Evolutionary conservation across 2,329 filamentous ascomycete genomes (phyloP).

Genomic region (Cryphonectria nitschkei): DNA sequence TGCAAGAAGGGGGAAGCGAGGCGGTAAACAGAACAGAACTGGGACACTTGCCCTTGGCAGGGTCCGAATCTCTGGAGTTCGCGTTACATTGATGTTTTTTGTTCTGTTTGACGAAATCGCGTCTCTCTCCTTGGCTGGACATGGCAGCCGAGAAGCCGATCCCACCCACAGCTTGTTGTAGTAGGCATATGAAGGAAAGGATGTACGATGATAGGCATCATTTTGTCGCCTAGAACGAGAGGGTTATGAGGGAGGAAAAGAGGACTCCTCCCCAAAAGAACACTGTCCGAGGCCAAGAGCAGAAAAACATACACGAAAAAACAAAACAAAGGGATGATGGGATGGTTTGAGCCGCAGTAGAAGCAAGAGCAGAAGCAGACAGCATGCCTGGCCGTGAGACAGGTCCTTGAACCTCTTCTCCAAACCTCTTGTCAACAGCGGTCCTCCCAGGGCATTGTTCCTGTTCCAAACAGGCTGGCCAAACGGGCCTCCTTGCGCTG

Average conservation of each 20-base stretch:
- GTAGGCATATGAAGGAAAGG: background rate
- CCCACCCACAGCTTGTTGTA: conserved; percentile 15
- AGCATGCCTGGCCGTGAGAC: background rate
- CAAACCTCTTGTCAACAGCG: background rate
- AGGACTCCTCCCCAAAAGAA: background rate
- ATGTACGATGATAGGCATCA: background rate
- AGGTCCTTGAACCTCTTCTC: background rate
- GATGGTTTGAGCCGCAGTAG: background rate
- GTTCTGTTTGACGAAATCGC: conserved; percentile 27
- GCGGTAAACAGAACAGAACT: conserved; percentile 30
- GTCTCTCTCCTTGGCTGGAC: conserved; percentile 11
- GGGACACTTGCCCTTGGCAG: conserved; percentile 26
- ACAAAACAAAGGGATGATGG: background rate
- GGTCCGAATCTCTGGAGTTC: conserved; percentile 12
- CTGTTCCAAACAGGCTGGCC: background rate
- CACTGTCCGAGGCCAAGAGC: background rate
- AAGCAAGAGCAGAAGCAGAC: background rate
- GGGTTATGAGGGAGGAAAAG: background rate
- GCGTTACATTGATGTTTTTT: conserved; percentile 25
- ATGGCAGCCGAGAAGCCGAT: conserved; percentile 19
- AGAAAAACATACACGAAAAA: background rate
- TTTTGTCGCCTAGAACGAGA: background rate
- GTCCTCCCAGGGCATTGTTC: background rate
- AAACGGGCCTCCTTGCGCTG: conserved; percentile 5
- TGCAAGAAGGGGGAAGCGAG: conserved; percentile 20